phyloP scores from a whole-genome alignment of 2,329 filamentous ascomycete genomes.

The Colletotrichum sp. region DNA sequence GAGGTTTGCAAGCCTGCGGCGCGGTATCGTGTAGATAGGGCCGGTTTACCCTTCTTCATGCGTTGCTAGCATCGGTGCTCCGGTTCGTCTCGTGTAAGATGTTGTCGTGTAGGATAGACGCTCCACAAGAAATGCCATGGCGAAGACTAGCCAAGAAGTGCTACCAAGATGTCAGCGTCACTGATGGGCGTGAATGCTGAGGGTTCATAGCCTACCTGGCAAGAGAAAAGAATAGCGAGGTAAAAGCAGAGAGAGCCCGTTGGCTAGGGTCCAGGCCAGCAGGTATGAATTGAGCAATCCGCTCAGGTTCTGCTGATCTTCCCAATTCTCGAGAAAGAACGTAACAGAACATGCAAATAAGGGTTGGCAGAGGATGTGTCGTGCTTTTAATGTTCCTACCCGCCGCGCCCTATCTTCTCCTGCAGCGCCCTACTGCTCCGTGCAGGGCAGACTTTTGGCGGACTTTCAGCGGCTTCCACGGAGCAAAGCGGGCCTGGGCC shows the following conservation, averaged over 20 bases:
- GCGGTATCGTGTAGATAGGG: background rate
- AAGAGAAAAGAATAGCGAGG: too few relatives aligned
- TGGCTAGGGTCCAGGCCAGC: too few relatives aligned
- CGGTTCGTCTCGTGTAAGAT: background rate
- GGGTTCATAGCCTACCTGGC: rapidly evolving
- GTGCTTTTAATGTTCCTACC: background rate
- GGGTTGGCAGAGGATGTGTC: too few relatives aligned
- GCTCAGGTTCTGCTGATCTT: too few relatives aligned
- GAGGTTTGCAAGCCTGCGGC: background rate
- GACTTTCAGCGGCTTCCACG: too few relatives aligned
- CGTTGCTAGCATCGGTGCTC: background rate
- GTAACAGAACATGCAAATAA: too few relatives aligned
- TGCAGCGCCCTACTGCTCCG: background rate
- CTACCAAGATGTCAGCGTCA: background rate
- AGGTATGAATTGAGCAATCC: too few relatives aligned
- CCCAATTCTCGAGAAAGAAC: too few relatives aligned
- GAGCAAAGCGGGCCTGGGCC: background rate
- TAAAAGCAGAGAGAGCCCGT: too few relatives aligned
- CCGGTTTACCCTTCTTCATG: background rate
- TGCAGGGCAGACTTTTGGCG: too few relatives aligned
- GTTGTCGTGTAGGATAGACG: background rate
- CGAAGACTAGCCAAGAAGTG: background rate
- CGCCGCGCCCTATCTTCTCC: rapidly evolving
- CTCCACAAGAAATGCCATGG: background rate
- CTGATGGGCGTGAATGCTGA: background rate